Evolutionary conservation across 192 early-diverging fungal species (phyloP).

Genomic region (Mortierella alpina): DNA sequence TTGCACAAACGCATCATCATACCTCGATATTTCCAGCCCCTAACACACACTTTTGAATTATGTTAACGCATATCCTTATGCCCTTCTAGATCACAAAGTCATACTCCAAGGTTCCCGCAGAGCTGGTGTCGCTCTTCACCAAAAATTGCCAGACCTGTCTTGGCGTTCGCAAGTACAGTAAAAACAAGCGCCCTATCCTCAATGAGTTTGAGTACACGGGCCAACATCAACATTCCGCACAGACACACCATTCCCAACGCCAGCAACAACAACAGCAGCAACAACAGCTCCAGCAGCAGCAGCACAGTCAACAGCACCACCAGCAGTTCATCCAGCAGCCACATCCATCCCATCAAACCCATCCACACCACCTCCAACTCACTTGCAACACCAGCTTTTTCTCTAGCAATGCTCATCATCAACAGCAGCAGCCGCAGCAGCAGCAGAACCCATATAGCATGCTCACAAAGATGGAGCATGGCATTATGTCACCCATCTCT

Average conservation of each 20-base stretch:
- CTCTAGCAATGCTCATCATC: neutral
- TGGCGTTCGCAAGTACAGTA: conserved; percentile 52
- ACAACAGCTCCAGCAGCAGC: conserved; percentile 24
- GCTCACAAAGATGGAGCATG: conserved; percentile 26
- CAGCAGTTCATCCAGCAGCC: conserved; percentile 8
- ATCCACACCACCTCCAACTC: conserved; percentile 27
- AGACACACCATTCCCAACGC: conserved; percentile 1
- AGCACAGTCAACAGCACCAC: conserved; percentile 15
- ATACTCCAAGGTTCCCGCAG: conserved; percentile 51
- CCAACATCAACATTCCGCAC: conserved; percentile 6
- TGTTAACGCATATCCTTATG: too few species aligned
- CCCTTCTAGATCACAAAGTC: conserved; percentile 43
- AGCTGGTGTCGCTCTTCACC: conserved; percentile 51
- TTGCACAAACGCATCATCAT: too few species aligned
- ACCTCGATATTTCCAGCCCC: too few species aligned
- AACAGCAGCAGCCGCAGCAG: conserved; percentile 5
- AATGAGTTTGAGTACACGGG: conserved; percentile 46
- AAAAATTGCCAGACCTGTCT: conserved; percentile 54
- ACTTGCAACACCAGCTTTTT: conserved; percentile 43
- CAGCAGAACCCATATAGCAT: neutral
- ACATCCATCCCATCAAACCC: conserved; percentile 14
- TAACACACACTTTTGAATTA: neutral
- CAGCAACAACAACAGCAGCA: conserved; percentile 24
- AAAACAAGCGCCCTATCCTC: conserved; percentile 50
- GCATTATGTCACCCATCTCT: conserved; percentile 43